Conservation (phyloP, 495 filamentous ascomycete genomes). For the Penicillium malachiteum region DNA sequence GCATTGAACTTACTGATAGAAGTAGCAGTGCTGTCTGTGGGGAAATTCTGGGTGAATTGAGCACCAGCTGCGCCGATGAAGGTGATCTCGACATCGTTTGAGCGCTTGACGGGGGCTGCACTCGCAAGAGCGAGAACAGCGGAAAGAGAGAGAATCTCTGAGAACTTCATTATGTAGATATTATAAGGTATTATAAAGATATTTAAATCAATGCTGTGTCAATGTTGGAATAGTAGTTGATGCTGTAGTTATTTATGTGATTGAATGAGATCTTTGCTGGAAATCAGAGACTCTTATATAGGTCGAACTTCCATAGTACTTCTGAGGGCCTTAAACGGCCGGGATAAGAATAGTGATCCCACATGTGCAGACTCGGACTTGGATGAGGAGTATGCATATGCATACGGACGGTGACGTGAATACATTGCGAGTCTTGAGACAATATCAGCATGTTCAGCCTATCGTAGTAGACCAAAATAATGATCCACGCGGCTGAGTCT, state of each 20-base stretch:
- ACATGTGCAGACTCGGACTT: not conserved
- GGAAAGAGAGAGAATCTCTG: slow-evolving; percentile 8
- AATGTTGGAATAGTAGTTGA: not conserved
- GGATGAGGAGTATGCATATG: not conserved
- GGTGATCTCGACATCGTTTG: slow-evolving; percentile 17
- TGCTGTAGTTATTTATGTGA: not conserved
- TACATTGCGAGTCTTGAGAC: not conserved
- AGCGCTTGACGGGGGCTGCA: slow-evolving; percentile 10
- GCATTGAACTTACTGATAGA: slow-evolving; percentile 18
- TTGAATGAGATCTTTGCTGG: not conserved
- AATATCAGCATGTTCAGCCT: not conserved
- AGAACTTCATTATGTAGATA: slow-evolving; percentile 11
- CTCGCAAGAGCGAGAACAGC: slow-evolving; percentile 10
- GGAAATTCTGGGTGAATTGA: slow-evolving; percentile 25
- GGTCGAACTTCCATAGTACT: not conserved
- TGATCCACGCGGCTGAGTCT: not conserved
- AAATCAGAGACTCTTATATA: not conserved
- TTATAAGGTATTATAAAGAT: too few species aligned
- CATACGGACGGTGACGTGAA: not conserved
- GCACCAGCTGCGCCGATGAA: slow-evolving; percentile 28
- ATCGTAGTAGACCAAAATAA: not conserved
- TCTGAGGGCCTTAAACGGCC: not conserved
- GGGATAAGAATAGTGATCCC: not conserved
- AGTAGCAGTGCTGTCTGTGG: slow-evolving; percentile 20
- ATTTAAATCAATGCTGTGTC: too few species aligned